Percentiles rank a stretch among this genome's conserved stretches.
Conservation (phyloP, 106 monocot genomes). For the Platanthera zijinensis region DNA sequence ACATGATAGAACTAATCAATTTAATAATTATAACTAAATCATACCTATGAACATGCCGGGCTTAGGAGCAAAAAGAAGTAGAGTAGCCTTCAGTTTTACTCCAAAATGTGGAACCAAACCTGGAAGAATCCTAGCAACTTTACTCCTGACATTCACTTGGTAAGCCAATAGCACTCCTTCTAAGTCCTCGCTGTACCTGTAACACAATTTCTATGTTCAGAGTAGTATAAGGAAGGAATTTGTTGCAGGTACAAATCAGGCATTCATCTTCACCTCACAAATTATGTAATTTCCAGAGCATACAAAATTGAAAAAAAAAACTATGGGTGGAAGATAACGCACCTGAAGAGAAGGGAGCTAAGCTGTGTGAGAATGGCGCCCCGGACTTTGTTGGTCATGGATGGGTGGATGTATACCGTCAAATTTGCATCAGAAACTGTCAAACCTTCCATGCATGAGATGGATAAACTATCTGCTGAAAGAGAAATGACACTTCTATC, state of each 20-base stretch:
- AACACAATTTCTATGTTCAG: background rate
- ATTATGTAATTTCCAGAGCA: no score
- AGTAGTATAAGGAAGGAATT: background rate
- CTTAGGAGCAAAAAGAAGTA: slow-evolving; percentile 79
- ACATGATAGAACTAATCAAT: background rate
- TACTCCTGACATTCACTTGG: slow-evolving; percentile 23
- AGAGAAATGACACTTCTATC: no score
- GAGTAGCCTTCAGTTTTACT: slow-evolving; percentile 53
- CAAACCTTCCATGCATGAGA: slow-evolving; percentile 44
- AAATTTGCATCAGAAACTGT: slow-evolving; percentile 39
- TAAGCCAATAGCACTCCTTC: slow-evolving; percentile 79
- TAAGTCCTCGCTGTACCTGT: slow-evolving; percentile 69
- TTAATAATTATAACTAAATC: background rate
- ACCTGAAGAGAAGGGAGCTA: slow-evolving; percentile 79
- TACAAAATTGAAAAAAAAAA: slow-evolving; percentile 5
- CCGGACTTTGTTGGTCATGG: slow-evolving; percentile 31
- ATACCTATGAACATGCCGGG: slow-evolving; percentile 72
- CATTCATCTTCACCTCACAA: no score
- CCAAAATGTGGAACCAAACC: slow-evolving; percentile 74
- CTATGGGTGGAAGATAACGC: background rate
- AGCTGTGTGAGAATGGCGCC: slow-evolving; percentile 64
- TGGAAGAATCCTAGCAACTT: slow-evolving; percentile 61
- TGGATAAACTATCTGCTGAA: no score
- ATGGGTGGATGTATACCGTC: slow-evolving; percentile 77
- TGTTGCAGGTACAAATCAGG: background rate